Base-by-base conservation (phyloP, 306 rosid genomes). In the Astragalus glycyphyllos region DNA sequence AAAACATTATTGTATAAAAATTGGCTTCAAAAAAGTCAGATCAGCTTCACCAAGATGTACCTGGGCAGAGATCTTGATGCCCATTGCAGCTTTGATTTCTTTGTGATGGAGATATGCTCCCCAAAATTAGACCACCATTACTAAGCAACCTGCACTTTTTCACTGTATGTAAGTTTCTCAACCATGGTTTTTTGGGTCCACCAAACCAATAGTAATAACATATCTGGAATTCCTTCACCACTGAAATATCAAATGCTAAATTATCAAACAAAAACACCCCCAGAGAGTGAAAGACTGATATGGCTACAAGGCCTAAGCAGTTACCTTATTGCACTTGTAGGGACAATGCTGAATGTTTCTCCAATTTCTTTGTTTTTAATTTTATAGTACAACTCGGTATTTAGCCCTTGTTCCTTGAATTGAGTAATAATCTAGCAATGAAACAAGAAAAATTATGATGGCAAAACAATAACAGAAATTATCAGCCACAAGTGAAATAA, bases 81-180 rank as follows among this genome's bases (percentile, higher is more conserved):
- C 99, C 87, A 89, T 92, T 12, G 99, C 96, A 83, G 97, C 99
- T 87, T 94, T 94, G 86, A 91, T 94, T 87, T 91, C 77, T 84
- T 87, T 91, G 77, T 94, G 96, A 79, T 94, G 97, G 63, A 84
- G 62, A 81, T 87, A 94, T n/a, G 96, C 79, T 49, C 99, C 99
- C 99, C 91, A 89, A 80, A 83, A 89, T 69, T 37, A 73, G 26
- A 79, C 58, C 79, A 72, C 59, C 60, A 74, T 2, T 15, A 51
- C 12, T 70, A 50, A 51, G 59, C n/a, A 8, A 63, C 98, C 98
- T 93, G 94, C 66, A 93, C 83, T 81, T 90, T 96, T 26, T 83
- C 88, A 69, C 87, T 93, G 72, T 81, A 90, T 3, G 88, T 87
- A 76, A 93, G 97, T 74, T 90, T 90, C 76, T 93, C 83, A 68